Evolutionary conservation across 1,139 yeast species (phyloP), one percentile per base, ranked within the genome.

Genomic region (Scheffersomyces cryptocercus): DNA sequence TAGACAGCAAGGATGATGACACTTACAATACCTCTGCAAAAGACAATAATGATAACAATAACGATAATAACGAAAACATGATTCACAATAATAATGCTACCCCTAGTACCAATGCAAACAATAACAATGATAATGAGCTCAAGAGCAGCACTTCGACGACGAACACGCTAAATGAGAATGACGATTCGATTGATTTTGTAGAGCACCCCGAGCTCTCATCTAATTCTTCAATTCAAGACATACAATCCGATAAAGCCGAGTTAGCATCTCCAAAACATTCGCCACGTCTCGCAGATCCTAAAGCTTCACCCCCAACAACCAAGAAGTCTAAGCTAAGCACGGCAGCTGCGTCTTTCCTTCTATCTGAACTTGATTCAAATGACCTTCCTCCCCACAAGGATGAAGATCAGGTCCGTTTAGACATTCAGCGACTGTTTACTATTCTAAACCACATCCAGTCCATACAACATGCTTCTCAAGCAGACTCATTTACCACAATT

Each of bases 371-470:
- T 38, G 53, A 58, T 29, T 46, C 54, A 29, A 52, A 61, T 34
- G 76, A 71, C 48, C 49, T 68, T 34, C 70, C 72, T 1, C 67
- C 68, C 0, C 93, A 87, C 57, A 70, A 65, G 36, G 97, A 90
- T 56, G 93, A 87, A 58, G 79, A 77, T 13, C 99, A 93, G 63
- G 90, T 90, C 1, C 63, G 67, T 41, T 73, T 89, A 43, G 99
- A 91, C 63, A 84, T 88, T 5, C 79, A 80, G 26, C 66, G 98
- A 35, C 81, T 95, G 10, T 87, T 85, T 57, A 73, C 80, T 1
- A 62, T 70, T 33, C 61, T 68, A 29, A 58, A 61, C 29, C 75
- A 70, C 39, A 54, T 64, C 37, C 68, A 58, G 41, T 55, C 65
- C 9, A 47, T 59, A 3, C 54, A 50, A 34, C 49, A 49, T 35